phyloP scores from a whole-genome alignment of 495 filamentous ascomycete species.

The Podospora bellae-mahoneyi region DNA sequence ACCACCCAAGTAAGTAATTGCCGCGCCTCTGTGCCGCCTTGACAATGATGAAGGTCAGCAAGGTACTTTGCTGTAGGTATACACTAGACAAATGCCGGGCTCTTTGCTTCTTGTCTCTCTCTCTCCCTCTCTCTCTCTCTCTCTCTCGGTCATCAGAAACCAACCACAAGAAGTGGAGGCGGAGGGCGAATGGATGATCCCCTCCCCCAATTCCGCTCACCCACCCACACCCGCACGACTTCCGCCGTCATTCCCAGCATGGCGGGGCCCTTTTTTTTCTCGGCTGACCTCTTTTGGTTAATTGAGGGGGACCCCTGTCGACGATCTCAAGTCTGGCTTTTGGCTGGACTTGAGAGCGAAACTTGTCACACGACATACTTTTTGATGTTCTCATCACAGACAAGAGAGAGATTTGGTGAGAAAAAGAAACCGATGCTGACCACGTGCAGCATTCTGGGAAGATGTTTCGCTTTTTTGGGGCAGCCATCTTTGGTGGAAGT shows the following conservation, averaged over 20 bases:
- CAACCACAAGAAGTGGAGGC: background rate
- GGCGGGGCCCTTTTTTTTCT: background rate
- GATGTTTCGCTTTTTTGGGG: background rate
- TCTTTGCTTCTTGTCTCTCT: background rate
- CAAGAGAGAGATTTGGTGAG: background rate
- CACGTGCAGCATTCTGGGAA: background rate
- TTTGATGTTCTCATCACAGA: background rate
- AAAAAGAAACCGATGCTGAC: background rate
- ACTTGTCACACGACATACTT: background rate
- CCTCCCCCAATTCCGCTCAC: background rate
- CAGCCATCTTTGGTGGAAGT: background rate
- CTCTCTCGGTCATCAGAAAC: background rate
- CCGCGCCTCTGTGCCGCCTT: background rate
- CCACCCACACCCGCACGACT: background rate
- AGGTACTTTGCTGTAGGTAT: background rate
- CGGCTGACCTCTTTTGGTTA: conserved; percentile 1
- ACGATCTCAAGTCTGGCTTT: background rate
- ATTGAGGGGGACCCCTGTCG: background rate
- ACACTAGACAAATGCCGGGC: background rate
- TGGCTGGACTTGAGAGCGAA: background rate
- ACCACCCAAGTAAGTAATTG: background rate
- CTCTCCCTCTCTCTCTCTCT: background rate
- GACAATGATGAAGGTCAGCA: background rate
- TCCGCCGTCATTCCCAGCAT: conserved; percentile 1
- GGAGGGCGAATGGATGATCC: background rate